Evolutionary conservation across 176 grass and related monocot genomes (phyloP).

Genomic region (Oryza coarctata): DNA sequence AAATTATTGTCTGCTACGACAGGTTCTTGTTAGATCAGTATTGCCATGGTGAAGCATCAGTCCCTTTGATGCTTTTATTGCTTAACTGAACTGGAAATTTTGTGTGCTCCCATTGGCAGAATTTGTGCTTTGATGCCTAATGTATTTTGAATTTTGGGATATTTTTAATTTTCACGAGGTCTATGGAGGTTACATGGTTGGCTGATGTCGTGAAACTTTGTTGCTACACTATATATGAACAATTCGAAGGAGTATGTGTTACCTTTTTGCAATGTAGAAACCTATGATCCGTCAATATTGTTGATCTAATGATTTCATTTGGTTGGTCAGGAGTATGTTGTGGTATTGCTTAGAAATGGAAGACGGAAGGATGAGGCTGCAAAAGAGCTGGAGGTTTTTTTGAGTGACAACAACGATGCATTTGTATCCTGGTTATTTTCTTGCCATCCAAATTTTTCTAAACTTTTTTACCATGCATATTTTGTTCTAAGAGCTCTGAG

Average conservation of each 20-base stretch:
- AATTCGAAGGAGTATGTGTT: neutral
- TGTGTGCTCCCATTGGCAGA: neutral
- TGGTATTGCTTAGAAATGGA: constrained; percentile 85
- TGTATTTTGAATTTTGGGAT: neutral
- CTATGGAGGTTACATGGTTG: neutral
- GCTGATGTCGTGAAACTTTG: neutral
- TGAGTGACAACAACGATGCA: constrained; percentile 65
- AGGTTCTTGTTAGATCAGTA: neutral
- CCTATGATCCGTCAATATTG: neutral
- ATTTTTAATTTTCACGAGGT: neutral
- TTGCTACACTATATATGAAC: neutral
- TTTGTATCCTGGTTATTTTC: constrained; percentile 83
- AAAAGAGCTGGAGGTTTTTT: constrained; percentile 71
- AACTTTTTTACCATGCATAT: neutral
- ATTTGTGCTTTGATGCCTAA: neutral
- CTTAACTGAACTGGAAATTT: neutral
- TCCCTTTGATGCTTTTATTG: neutral
- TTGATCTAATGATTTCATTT: constrained; percentile 5
- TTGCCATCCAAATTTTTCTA: neutral
- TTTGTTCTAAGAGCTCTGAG: neutral
- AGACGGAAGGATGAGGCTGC: constrained; percentile 65
- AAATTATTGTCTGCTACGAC: neutral
- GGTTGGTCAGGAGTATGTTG: constrained; percentile 68
- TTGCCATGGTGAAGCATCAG: neutral
- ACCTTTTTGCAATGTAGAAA: neutral